Evolutionary conservation across 345 rosid species (phyloP).

Genomic region (Eucalyptus caleyi): DNA sequence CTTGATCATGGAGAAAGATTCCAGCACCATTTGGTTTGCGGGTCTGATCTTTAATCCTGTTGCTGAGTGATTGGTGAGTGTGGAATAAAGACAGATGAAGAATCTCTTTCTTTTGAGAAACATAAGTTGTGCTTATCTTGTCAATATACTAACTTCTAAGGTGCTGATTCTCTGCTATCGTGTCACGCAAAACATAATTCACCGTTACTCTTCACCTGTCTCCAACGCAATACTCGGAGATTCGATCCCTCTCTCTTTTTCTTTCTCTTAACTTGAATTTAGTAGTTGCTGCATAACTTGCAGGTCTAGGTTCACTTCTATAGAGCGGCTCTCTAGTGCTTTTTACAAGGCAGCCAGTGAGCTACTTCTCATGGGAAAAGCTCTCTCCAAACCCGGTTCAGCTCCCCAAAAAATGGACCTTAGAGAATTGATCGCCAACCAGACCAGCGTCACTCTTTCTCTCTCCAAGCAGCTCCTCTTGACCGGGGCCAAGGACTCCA

Average conservation of each 20-base stretch:
- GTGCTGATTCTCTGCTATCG: background rate
- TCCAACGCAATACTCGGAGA: background rate
- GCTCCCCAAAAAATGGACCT: conserved; percentile 39
- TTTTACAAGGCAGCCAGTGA: background rate
- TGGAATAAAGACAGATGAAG: background rate
- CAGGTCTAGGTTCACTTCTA: background rate
- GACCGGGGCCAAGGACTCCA: conserved; percentile 32
- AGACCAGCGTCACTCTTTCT: conserved; percentile 39
- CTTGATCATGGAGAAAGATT: background rate
- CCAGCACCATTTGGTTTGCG: background rate
- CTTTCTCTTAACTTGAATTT: background rate
- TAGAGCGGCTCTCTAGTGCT: background rate
- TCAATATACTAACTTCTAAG: background rate
- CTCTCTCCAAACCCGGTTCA: background rate
- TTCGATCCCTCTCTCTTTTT: background rate
- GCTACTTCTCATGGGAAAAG: background rate
- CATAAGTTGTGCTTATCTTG: background rate
- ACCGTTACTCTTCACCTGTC: background rate
- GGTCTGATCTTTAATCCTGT: conserved; percentile 2
- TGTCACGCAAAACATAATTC: background rate
- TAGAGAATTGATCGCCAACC: conserved; percentile 34
- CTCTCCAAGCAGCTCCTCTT: conserved; percentile 34
- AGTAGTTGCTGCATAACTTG: background rate
- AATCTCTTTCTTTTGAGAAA: background rate
- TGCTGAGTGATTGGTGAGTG: background rate